Base-by-base conservation (phyloP, 148 eudicot genomes). In the Silene uniflora region DNA sequence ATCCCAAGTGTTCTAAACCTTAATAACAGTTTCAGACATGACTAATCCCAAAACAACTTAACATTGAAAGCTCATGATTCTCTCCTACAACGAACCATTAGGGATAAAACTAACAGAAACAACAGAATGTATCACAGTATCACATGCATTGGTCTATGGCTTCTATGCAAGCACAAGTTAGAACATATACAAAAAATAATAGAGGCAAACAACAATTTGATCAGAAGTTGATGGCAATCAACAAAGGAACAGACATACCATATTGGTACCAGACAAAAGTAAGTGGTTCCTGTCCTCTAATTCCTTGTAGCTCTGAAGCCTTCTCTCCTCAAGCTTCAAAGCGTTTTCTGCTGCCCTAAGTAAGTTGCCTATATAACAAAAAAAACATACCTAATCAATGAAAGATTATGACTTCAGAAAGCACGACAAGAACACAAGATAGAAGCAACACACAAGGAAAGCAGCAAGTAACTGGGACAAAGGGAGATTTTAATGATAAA, bases 311-410 rank as follows among this genome's bases (percentile, higher is more conserved):
- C 68, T 84, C 73, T 80, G 88, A 62, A 78, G 81, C 83, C 96
- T 90, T 77, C 69, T 81, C 75, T 78, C 87, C 84, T 92, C 98
- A 78, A 86, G 74, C 77, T 87, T 87, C 76, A 88, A 68, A 85
- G 97, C 98, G 81, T 79, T 87, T 83, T 86, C 88, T 32, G 93
- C 81, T 76, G 84, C 89, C 80, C 83, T 87, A 55, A 88, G 55
- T 68, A 86, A 56, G 77, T 81, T 83, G 75, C 89, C 97, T 88
- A 81, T 83, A 56, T 75, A 52, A 76, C 54, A 39, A 58, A 52
- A 5, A 21, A 29, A 67, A 12, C 7, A 5, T 18, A 27, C 39
- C 60, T 5, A 17, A 52, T 67, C 27, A 67, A 56, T 17, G 32
- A 44, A 72, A 35, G 54, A 49, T 56, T 63, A 58, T 21, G 73